phyloP scores from a whole-genome alignment of 2,329 filamentous ascomycete species.

The Botryotinia narcissicola region DNA sequence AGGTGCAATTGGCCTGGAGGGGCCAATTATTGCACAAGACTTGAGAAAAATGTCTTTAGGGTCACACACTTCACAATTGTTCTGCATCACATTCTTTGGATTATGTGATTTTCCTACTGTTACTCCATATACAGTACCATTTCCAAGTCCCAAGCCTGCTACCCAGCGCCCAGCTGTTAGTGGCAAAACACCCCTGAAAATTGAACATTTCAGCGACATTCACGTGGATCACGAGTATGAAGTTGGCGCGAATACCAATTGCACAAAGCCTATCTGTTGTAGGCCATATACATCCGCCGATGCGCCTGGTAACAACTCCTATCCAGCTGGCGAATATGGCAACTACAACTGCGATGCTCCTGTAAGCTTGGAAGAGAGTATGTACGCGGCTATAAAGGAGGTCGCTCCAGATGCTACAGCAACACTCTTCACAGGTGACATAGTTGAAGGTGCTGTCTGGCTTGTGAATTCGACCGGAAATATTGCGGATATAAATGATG shows the following conservation, averaged over 20 bases:
- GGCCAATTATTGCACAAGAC: conserved; percentile 51
- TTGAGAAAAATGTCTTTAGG: conserved; percentile 49
- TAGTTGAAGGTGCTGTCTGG: conserved; percentile 43
- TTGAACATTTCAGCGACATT: conserved; percentile 46
- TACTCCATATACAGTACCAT: conserved; percentile 38
- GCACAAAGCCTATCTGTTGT: conserved; percentile 46
- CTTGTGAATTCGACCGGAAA: conserved; percentile 36
- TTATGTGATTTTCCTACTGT: conserved; percentile 38
- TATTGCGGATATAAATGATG: conserved; percentile 39
- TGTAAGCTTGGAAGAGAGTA: conserved; percentile 41
- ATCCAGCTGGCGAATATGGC: conserved; percentile 42
- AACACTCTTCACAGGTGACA: conserved; percentile 44
- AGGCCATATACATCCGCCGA: conserved; percentile 40
- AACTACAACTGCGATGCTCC: conserved; percentile 43
- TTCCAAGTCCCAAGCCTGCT: conserved; percentile 39
- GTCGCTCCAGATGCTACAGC: conserved; percentile 37
- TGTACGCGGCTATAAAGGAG: conserved; percentile 41
- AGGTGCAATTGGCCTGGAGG: conserved; percentile 51
- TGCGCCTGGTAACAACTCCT: conserved; percentile 40
- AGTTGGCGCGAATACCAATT: conserved; percentile 42
- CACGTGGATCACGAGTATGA: conserved; percentile 45
- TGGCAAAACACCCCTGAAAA: conserved; percentile 40
- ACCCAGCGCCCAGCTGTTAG: conserved; percentile 40
- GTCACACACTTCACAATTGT: conserved; percentile 50
- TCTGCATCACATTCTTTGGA: conserved; percentile 55